A percentile compares a stretch with the other conserved stretches of the same genome.
Evolutionary conservation across 139 green algal species (phyloP).

Genomic region (Astrephomene gubernaculifera): DNA sequence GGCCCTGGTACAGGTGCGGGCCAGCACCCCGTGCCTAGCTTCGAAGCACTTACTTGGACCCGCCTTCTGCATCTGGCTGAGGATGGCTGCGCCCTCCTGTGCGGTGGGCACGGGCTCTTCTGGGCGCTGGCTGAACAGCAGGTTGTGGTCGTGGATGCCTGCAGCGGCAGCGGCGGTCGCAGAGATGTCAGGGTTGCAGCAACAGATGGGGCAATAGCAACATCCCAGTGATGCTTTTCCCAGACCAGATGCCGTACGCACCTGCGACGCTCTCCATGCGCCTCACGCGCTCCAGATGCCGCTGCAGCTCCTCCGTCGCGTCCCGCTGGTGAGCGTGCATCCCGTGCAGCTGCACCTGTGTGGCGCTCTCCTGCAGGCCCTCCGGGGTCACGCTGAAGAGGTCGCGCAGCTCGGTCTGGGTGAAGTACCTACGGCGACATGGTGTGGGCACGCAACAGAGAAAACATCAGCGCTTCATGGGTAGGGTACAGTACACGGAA

Average conservation of each 20-base stretch:
- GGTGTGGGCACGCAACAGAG: no score
- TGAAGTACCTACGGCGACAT: constrained; percentile 58
- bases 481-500: no score
- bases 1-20: no score
- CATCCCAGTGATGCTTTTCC: no score
- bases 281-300: constrained; percentile 66
- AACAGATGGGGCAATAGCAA: no score
- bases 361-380: constrained; percentile 68
- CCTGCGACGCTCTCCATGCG: constrained; percentile 59
- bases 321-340: constrained; percentile 74
- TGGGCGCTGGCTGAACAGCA: constrained; percentile 80
- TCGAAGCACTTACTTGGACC: background rate
- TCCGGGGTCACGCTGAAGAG: constrained; percentile 76
- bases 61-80: background rate
- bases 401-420: constrained; percentile 79
- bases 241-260: no score
- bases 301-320: constrained; percentile 45
- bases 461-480: no score
- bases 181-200: no score
- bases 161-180: no score
- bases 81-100: constrained; percentile 5
- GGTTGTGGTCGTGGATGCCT: constrained; percentile 86
- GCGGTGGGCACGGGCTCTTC: constrained; percentile 12
- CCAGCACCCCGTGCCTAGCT: no score
- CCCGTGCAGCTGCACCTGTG: constrained; percentile 76